Evolutionary conservation across 2,329 filamentous ascomycete species (phyloP).

Genomic region (Colletotrichum endophyticum): DNA sequence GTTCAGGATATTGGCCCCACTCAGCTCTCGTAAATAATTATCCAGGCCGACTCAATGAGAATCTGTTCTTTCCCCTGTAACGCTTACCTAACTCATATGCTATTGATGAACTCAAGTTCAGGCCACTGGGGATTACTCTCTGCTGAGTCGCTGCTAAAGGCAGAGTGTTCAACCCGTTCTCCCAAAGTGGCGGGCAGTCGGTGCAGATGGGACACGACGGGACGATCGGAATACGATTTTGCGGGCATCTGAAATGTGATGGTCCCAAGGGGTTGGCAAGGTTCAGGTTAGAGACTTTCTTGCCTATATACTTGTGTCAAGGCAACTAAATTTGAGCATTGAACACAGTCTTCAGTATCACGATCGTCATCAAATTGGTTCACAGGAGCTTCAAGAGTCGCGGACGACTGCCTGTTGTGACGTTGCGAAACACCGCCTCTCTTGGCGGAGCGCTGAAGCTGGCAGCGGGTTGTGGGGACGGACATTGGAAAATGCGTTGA

Average conservation of each 20-base stretch:
- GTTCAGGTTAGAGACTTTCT: not conserved
- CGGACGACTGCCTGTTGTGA: not conserved
- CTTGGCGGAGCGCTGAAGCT: not conserved
- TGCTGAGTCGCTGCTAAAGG: not conserved
- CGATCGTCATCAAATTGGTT: not conserved
- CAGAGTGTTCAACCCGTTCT: not conserved
- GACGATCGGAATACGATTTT: not conserved
- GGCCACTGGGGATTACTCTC: not conserved
- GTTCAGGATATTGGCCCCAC: not conserved
- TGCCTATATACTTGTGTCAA: not conserved
- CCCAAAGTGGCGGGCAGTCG: not conserved
- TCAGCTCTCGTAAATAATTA: not conserved
- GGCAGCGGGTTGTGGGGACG: not conserved
- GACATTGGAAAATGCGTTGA: slow-evolving; percentile 1
- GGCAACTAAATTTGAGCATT: not conserved
- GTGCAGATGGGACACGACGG: not conserved
- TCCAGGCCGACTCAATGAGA: not conserved
- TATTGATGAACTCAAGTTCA: not conserved
- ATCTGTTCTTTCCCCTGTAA: not conserved
- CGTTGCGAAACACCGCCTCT: not conserved
- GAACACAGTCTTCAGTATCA: not conserved
- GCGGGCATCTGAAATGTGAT: not conserved
- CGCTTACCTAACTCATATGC: not conserved
- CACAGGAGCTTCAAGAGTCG: not conserved
- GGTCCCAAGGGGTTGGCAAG: not conserved